Conservation (phyloP, 306 rosid genomes). For the Chamaecrista fasciculata region DNA sequence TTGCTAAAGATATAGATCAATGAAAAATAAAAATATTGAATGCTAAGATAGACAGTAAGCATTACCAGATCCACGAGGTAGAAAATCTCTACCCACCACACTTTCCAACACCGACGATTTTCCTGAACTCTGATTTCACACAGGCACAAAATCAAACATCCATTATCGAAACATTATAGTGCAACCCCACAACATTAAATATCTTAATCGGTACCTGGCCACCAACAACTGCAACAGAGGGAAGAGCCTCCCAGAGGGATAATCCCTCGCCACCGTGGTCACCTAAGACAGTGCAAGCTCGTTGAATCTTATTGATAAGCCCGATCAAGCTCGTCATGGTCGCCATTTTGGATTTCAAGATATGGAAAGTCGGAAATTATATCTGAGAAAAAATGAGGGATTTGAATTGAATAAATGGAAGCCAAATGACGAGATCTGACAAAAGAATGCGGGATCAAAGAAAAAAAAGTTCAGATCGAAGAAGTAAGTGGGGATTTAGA, state of each 20-base stretch:
- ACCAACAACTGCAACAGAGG: conserved; percentile 83
- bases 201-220: conserved; percentile 51
- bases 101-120: conserved; percentile 80
- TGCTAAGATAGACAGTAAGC: not conserved
- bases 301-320: conserved; percentile 71
- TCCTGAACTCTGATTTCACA: conserved; percentile 56
- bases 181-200: not conserved
- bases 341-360: conserved; percentile 51
- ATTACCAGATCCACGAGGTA: conserved; percentile 90
- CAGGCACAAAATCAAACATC: not conserved
- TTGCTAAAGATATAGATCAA: not conserved
- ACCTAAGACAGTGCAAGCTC: conserved; percentile 82
- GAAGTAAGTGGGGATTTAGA: conserved; percentile 26
- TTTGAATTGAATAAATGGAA: conserved; percentile 8
- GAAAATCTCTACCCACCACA: conserved; percentile 85
- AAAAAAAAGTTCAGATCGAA: conserved; percentile 29
- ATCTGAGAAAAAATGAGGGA: not conserved
- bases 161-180: not conserved
- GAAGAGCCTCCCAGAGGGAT: conserved; percentile 93
- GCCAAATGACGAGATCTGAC: conserved; percentile 24
- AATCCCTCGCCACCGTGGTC: conserved; percentile 85
- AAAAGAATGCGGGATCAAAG: conserved; percentile 15
- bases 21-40: not conserved
- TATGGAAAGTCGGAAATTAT: not conserved
- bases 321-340: conserved; percentile 92